Percentiles rank a stretch among this genome's conserved stretches.
These are phyloP conservation scores for Amaranthus hypochondriacus DNA, from an alignment of 148 eudicot genomes.

Conservation along the genomic window DNA sequence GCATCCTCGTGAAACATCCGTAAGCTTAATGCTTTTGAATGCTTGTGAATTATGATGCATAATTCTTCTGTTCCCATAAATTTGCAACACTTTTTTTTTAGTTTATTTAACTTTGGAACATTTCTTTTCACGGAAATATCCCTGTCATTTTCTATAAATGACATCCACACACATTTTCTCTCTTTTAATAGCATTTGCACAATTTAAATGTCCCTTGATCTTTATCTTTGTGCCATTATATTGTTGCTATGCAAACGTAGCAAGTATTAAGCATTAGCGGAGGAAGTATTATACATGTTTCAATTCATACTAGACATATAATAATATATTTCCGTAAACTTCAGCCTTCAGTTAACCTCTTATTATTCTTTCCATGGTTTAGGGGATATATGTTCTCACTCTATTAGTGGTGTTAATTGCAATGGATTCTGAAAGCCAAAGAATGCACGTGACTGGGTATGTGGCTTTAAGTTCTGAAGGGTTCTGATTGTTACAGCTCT, in stretches of 20 bases:
- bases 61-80: too few relatives aligned
- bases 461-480: slow-evolving; percentile 17
- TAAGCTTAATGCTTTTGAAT: neutral
- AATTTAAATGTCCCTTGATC: too few relatives aligned
- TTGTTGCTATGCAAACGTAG: too few relatives aligned
- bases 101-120: neutral
- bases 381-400: slow-evolving; percentile 10
- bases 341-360: neutral
- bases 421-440: slow-evolving; percentile 18
- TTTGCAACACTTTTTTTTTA: neutral
- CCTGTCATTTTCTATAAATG: neutral
- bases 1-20: slow-evolving; percentile 4
- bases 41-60: neutral
- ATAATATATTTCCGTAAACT: too few relatives aligned
- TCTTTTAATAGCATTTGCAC: too few relatives aligned
- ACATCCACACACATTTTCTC: too few relatives aligned
- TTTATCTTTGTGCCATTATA: neutral
- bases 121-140: neutral
- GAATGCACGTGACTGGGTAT: slow-evolving; percentile 28
- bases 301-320: neutral
- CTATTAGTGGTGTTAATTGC: slow-evolving; percentile 18
- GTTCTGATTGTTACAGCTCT: slow-evolving; percentile 30
- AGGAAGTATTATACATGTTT: neutral
- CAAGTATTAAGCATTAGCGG: neutral
- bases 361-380: neutral